Conservation (phyloP, 371 early-diverging fungal species). For the Lichtheimia hyalospora region DNA sequence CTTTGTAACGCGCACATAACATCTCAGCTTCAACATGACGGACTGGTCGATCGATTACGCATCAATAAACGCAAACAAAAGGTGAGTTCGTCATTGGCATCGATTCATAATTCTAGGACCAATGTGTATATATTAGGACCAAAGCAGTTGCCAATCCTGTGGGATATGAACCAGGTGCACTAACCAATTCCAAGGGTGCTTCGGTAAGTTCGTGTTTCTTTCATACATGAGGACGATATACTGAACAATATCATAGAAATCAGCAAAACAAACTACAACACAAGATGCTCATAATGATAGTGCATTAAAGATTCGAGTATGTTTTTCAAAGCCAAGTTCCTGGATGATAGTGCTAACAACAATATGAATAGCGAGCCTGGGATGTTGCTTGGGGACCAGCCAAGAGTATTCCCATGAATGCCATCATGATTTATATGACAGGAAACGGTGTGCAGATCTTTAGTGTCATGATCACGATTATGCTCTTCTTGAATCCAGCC, state of each 20-base stretch:
- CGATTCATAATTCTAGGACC: neutral
- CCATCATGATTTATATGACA: conserved; percentile 97
- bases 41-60: conserved; percentile 41
- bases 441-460: conserved; percentile 96
- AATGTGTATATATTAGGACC: no score
- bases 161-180: conserved; percentile 35
- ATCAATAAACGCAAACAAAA: conserved; percentile 23
- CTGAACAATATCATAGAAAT: conserved; percentile 24
- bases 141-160: conserved; percentile 27
- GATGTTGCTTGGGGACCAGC: conserved; percentile 91
- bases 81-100: neutral
- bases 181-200: conserved; percentile 22
- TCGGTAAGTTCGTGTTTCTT: conserved; percentile 2
- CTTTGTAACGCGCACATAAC: neutral
- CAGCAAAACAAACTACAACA: conserved; percentile 15
- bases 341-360: neutral
- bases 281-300: conserved; percentile 29
- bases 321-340: neutral
- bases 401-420: conserved; percentile 95
- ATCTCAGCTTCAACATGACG: conserved; percentile 18
- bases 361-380: conserved; percentile 83
- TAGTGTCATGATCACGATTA: conserved; percentile 91
- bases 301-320: conserved; percentile 38
- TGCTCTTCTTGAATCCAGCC: conserved; percentile 90
- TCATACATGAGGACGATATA: conserved; percentile 23